These are phyloP conservation scores for Dalbergia cultrata DNA, from an alignment of 306 rosid genomes.

Conservation along the genomic window DNA sequence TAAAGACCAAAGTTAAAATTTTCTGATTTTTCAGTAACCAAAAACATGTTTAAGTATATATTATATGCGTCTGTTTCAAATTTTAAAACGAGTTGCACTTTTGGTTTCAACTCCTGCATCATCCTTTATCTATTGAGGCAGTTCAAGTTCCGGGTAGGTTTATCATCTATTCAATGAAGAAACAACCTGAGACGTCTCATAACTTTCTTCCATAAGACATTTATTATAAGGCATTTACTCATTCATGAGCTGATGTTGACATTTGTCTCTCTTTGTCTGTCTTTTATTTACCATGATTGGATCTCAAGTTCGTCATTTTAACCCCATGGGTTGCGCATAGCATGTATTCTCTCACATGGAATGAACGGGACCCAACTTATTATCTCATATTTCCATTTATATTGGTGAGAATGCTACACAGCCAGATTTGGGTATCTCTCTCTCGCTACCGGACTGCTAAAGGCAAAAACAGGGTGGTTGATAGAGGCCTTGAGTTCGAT, in stretches of 20 bases:
- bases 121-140: background rate
- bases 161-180: too few species aligned
- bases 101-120: background rate
- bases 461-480: slow-evolving; percentile 48
- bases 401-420: slow-evolving; percentile 51
- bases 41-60: too few species aligned
- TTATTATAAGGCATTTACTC: background rate
- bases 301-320: slow-evolving; percentile 44
- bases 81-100: background rate
- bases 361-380: slow-evolving; percentile 23
- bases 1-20: too few species aligned
- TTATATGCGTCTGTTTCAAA: background rate
- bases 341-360: slow-evolving; percentile 30
- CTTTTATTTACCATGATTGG: background rate
- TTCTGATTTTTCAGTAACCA: too few species aligned
- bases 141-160: background rate
- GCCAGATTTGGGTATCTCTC: slow-evolving; percentile 59
- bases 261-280: background rate
- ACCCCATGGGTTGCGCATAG: slow-evolving; percentile 47
- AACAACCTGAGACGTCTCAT: too few species aligned
- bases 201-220: background rate
- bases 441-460: slow-evolving; percentile 53
- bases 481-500: slow-evolving; percentile 56
- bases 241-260: slow-evolving; percentile 1
- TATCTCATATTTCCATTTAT: slow-evolving; percentile 48